phyloP scores from a whole-genome alignment of 192 early-diverging fungal species.

The Podochytrium sp. region DNA sequence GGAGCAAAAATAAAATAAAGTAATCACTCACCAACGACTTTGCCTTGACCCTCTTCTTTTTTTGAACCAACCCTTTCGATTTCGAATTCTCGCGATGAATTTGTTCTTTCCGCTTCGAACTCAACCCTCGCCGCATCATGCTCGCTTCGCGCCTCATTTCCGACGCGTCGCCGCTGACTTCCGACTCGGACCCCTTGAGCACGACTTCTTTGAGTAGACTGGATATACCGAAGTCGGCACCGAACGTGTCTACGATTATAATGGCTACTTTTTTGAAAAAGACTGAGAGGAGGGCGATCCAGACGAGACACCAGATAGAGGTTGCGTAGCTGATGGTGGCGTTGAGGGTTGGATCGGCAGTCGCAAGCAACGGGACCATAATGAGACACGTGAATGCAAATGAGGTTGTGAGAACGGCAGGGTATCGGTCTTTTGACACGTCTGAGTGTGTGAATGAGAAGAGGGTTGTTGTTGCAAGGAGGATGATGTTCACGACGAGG shows the following conservation, averaged over 20 bases:
- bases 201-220: not conserved
- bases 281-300: not conserved
- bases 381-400: not conserved
- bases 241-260: not conserved
- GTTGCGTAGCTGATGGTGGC: not conserved
- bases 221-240: not conserved
- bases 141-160: not conserved
- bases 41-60: not conserved
- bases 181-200: too few relatives aligned
- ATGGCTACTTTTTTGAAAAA: not conserved
- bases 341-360: not conserved
- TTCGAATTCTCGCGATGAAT: slow-evolving; percentile 6
- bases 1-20: not conserved
- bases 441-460: not conserved
- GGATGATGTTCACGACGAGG: not conserved
- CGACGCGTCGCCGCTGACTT: too few relatives aligned
- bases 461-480: not conserved
- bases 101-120: too few relatives aligned
- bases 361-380: not conserved
- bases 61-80: too few relatives aligned
- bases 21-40: not conserved
- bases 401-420: not conserved
- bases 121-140: not conserved
- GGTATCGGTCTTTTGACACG: not conserved
- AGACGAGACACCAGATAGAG: not conserved